Evolutionary conservation across 345 rosid species (phyloP).

Genomic region (Erysimum cheiranthoides): DNA sequence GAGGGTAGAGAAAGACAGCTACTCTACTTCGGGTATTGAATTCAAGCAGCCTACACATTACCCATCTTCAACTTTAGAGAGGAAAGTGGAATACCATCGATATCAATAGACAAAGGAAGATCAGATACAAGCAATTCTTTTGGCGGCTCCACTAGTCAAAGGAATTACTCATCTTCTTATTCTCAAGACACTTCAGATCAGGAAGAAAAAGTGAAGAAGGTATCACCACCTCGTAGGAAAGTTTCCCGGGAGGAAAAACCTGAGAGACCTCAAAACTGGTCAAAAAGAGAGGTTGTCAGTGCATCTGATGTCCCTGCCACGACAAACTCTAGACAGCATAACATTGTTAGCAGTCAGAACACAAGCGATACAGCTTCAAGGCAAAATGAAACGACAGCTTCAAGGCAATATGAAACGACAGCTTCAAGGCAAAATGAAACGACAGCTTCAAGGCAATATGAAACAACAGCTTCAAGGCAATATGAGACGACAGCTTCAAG

Average conservation of each 20-base stretch:
- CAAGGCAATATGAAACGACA: too few species aligned
- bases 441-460: not conserved
- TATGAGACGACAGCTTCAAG: constrained; percentile 28
- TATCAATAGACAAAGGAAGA: constrained; percentile 62
- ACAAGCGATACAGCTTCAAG: constrained; percentile 49
- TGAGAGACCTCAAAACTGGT: constrained; percentile 61
- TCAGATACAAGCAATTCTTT: constrained; percentile 55
- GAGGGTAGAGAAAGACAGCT: constrained; percentile 67
- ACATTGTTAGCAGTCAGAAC: constrained; percentile 44
- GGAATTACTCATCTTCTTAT: constrained; percentile 49
- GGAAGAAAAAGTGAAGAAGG: constrained; percentile 83
- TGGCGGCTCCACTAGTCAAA: constrained; percentile 63
- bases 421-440: not conserved
- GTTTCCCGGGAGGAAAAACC: constrained; percentile 72
- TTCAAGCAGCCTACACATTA: constrained; percentile 55
- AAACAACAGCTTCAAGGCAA: constrained; percentile 2
- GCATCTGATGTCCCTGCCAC: constrained; percentile 55
- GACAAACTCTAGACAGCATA: constrained; percentile 53
- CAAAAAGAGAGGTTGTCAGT: constrained; percentile 55
- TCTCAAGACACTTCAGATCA: constrained; percentile 60
- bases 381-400: constrained; percentile 47
- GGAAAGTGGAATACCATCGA: constrained; percentile 62
- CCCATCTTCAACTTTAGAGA: constrained; percentile 58
- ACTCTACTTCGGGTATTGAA: constrained; percentile 53
- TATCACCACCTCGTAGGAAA: constrained; percentile 86